A percentile compares a stretch with the other conserved stretches of the same genome.
Conservation (phyloP, 2,329 filamentous ascomycete species). For the Orbilia javanica region DNA sequence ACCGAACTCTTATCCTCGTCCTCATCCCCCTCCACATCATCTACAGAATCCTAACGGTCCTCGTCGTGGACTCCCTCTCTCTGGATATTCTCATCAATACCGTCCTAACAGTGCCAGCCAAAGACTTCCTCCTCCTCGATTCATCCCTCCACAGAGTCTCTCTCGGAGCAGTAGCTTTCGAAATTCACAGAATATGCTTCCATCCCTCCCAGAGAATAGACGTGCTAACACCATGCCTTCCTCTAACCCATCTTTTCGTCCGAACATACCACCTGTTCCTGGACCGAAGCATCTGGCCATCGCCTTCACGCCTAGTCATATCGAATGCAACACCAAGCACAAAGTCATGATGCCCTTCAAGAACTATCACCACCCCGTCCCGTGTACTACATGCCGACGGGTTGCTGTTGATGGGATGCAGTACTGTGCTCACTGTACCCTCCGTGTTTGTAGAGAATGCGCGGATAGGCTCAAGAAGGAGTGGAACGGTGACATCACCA, state of each 20-base stretch:
- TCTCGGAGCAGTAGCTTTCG: constrained; percentile 38
- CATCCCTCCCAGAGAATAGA: constrained; percentile 51
- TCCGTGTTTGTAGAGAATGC: constrained; percentile 54
- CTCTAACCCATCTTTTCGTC: constrained; percentile 17
- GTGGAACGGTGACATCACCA: constrained; percentile 57
- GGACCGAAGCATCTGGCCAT: constrained; percentile 51
- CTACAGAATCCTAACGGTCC: constrained; percentile 46
- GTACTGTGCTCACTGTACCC: constrained; percentile 46
- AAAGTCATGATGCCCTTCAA: constrained; percentile 41
- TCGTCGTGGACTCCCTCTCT: constrained; percentile 32
- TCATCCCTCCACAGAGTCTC: constrained; percentile 15
- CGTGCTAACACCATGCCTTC: constrained; percentile 40
- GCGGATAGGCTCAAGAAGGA: constrained; percentile 47
- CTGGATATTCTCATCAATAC: constrained; percentile 27
- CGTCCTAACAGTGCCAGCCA: constrained; percentile 45
- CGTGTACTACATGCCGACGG: constrained; percentile 48
- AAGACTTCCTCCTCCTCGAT: constrained; percentile 44
- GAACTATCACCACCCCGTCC: constrained; percentile 55
- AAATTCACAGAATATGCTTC: constrained; percentile 38
- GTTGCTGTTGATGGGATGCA: constrained; percentile 51
- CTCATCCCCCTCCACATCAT: constrained; percentile 4
- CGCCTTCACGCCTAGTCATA: constrained; percentile 41
- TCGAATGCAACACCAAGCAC: constrained; percentile 53
- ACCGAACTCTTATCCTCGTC: constrained; percentile 5
- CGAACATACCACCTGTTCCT: constrained; percentile 53